Base-by-base conservation (phyloP, 1,284 basidiomycete genomes). In the Takashimella tepidaria region DNA sequence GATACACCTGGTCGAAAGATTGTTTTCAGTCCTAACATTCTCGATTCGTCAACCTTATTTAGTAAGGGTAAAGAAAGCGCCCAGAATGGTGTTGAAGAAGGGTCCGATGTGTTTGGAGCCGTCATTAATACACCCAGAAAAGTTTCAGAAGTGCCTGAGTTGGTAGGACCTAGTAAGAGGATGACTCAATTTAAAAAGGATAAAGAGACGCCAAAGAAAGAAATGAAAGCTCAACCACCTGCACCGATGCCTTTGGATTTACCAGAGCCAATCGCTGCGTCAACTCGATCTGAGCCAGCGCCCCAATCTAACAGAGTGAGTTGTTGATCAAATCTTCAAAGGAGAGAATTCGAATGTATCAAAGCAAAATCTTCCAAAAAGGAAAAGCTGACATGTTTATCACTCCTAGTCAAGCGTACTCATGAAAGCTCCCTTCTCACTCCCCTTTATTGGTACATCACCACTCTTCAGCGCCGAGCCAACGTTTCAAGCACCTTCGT, bases 401-500 rank as follows among this genome's bases (percentile, higher is more conserved):
- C 19, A 21, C 41, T 21, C n/a, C 10, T 45, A 64, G 58, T 49
- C 62, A 44, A 60, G 55, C 56, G 55, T 62, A 66, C 22, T 37
- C 31, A 56, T 71, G 21, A 54, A 63, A 3, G 41, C 63, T n/a
- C 62, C 63, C 4, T 72, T 69, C 55, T 59, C 66, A 24, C 58
- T 75, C 2, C 73, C 73, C 6, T 54, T 56, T 40, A 69, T 73
- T 50, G 66, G 62, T 44, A 63, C 60, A 3, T 69, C 67, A 13
- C 72, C 72, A 0, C 62, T 74, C 46, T 67, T 65, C 51, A 31
- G 23, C 22, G 19, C 45, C 19, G 40, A 47, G 43, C 10, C 45
- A 13, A 37, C 31, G 31, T 37, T 37, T 37, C 10, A 8, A 16
- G 16, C 31, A 37, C 10, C 31, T 8, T 37, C 31, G 31, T 37